phyloP scores from a whole-genome alignment of 2,329 filamentous ascomycete genomes.

The Phaeoacremonium minimum region DNA sequence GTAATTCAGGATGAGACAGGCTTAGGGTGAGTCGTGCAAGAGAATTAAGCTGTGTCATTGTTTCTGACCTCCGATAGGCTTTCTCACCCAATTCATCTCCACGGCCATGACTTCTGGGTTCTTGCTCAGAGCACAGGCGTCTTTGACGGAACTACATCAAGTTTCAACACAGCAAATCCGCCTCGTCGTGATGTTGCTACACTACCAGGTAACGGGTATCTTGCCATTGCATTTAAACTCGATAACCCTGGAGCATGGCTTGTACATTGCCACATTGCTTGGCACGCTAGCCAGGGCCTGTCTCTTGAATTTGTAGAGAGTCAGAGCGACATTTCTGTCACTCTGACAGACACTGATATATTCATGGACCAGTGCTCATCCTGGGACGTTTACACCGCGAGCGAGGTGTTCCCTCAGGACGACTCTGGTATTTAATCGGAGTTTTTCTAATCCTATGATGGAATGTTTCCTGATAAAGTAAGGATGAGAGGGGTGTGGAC shows the following conservation, averaged over 20 bases:
- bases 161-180: slow-evolving; percentile 23
- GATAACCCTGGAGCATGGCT: slow-evolving; percentile 28
- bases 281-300: slow-evolving; percentile 28
- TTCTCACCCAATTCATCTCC: slow-evolving; percentile 43
- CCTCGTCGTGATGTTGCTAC: slow-evolving; percentile 30
- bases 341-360: slow-evolving; percentile 3
- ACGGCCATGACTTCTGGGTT: slow-evolving; percentile 47
- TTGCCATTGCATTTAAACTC: slow-evolving; percentile 25
- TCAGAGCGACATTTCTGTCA: slow-evolving; percentile 11
- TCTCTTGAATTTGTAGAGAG: slow-evolving; percentile 29
- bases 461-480: no score
- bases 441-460: no score
- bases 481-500: no score
- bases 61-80: slow-evolving; percentile 6
- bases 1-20: slow-evolving; percentile 18
- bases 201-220: slow-evolving; percentile 20
- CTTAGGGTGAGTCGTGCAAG: slow-evolving; percentile 3
- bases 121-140: slow-evolving; percentile 23
- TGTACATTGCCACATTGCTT: slow-evolving; percentile 23
- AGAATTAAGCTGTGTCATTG: slow-evolving; percentile 1
- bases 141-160: slow-evolving; percentile 10
- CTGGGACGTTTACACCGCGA: slow-evolving; percentile 13
- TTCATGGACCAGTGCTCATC: slow-evolving; percentile 13
- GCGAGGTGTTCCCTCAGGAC: slow-evolving; percentile 5
- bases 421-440: slow-evolving; percentile 15